phyloP scores from a whole-genome alignment of 495 filamentous ascomycete genomes.

The Monascus purpureus region DNA sequence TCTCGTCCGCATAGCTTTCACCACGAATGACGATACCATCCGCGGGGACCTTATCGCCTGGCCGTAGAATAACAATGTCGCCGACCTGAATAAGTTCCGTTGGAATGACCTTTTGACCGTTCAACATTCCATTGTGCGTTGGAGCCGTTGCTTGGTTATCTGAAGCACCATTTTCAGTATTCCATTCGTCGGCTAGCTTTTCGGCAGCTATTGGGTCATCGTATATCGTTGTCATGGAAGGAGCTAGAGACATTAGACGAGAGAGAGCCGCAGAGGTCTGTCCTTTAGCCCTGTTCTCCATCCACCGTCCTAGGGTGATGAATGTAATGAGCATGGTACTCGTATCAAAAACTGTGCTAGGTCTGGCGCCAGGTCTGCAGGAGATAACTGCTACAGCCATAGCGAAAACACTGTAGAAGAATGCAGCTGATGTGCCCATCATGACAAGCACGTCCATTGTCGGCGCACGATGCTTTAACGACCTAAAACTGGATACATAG shows the following conservation, averaged over 20 bases:
- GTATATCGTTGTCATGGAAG: constrained; percentile 95
- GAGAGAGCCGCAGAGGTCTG: constrained; percentile 92
- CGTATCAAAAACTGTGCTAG: constrained; percentile 87
- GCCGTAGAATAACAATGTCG: constrained; percentile 83
- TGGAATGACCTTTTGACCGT: constrained; percentile 69
- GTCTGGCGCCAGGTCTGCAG: constrained; percentile 53
- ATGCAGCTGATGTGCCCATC: constrained; percentile 88
- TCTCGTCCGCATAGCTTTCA: constrained; percentile 90
- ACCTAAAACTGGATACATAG: constrained; percentile 82
- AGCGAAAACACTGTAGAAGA: constrained; percentile 86
- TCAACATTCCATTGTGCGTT: constrained; percentile 37
- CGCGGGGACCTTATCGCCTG: constrained; percentile 92
- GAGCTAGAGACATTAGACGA: constrained; percentile 87
- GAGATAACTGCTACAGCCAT: constrained; percentile 66
- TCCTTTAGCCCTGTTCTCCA: constrained; percentile 93
- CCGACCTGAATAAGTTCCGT: constrained; percentile 92
- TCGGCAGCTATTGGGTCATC: constrained; percentile 90
- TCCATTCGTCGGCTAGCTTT: constrained; percentile 75
- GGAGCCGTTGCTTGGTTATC: constrained; percentile 28
- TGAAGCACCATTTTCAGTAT: constrained; percentile 10
- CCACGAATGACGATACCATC: constrained; percentile 79
- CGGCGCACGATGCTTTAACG: constrained; percentile 72
- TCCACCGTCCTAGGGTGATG: constrained; percentile 76
- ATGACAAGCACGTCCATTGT: constrained; percentile 98
- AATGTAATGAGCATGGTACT: constrained; percentile 99